A percentile compares a stretch with the other conserved stretches of the same genome.
Evolutionary conservation across 805 yeast genomes (phyloP).

Genomic region (Tetrapisispora namnaoensis): DNA sequence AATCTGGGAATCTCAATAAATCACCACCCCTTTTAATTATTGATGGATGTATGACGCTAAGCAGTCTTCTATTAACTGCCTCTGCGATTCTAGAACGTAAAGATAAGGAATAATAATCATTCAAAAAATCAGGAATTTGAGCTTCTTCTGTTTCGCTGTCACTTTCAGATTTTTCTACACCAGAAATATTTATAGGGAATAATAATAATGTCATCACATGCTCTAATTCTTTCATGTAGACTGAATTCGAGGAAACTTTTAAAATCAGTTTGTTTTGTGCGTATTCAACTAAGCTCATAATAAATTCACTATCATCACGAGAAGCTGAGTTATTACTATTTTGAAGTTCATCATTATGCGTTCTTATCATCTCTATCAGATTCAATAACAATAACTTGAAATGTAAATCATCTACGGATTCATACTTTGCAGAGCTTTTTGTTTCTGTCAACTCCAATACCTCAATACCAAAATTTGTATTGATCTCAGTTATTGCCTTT

Average conservation of each 20-base stretch:
- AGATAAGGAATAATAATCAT: slow-evolving; percentile 46
- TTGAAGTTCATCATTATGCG: slow-evolving; percentile 14
- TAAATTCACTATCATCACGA: slow-evolving; percentile 37
- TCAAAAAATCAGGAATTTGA: slow-evolving; percentile 46
- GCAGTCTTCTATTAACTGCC: slow-evolving; percentile 48
- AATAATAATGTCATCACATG: slow-evolving; percentile 72
- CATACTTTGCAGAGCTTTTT: not conserved
- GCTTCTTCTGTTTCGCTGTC: slow-evolving; percentile 9
- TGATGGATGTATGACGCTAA: slow-evolving; percentile 17
- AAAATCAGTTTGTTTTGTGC: slow-evolving; percentile 53
- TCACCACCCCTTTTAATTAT: not conserved
- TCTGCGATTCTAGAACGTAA: slow-evolving; percentile 58
- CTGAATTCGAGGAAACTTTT: slow-evolving; percentile 48
- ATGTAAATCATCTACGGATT: slow-evolving; percentile 41
- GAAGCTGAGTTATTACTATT: slow-evolving; percentile 10
- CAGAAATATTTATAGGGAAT: slow-evolving; percentile 32
- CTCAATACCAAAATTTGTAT: slow-evolving; percentile 20
- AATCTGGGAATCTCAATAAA: slow-evolving; percentile 9
- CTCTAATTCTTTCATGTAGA: slow-evolving; percentile 64
- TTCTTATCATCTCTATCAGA: slow-evolving; percentile 70
- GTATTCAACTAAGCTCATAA: slow-evolving; percentile 45
- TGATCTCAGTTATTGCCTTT: slow-evolving; percentile 26
- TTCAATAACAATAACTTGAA: slow-evolving; percentile 64
- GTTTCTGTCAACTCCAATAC: slow-evolving; percentile 12
- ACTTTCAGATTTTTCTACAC: not conserved